Base-by-base conservation (phyloP, 257 asterid species). In the Solanum gandarillasii region DNA sequence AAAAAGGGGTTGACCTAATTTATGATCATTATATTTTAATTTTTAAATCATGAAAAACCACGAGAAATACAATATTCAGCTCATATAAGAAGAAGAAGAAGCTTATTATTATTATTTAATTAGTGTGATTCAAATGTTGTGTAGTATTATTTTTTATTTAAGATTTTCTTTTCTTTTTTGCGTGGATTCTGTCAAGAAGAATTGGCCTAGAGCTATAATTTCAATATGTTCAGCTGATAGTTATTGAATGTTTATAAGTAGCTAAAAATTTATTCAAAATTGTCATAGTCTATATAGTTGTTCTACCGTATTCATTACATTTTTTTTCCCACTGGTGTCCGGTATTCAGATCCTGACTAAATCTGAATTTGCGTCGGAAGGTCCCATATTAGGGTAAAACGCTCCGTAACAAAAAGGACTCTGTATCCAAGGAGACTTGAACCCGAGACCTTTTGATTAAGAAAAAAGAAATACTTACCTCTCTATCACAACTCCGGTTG, bases 1-100 rank as follows among this genome's bases (percentile, higher is more conserved):
- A 55, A 78, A 76, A 78, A 41, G 84, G 48, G n/a, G n/a, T 78
- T 78, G 84, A 41, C 36, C 14, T 23, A 39, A 78, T 76, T 39
- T 52, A 39, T 78, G 13, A 25, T 78, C 32, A 39, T 13, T 25
- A 39, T 39, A 38, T 76, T 72, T 62, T 62, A 62, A 72, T 32
- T 76, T 16, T 25, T 39, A 7, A 38, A 25, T 13, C 13, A 41
- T 39, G 55, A 39, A 78, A 12, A 32, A 9, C 36, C n/a, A 78
- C 8, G 4, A 27, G 1, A 41, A 78, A 38, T 38, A 39, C 8
- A 78, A 39, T 41, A 41, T 78, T 78, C 36, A n/a, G 62, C 60
- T 39, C 84, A 39, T 76, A 39, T 12, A 39, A 75, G 21, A 14
- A 70, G 78, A 70, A 68, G 76, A 32, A 72, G 43, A 32, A 31